Percentiles rank a stretch among this genome's conserved stretches.
phyloP scores from a whole-genome alignment of 108 stramenopile species.

The Tribonema minus region DNA sequence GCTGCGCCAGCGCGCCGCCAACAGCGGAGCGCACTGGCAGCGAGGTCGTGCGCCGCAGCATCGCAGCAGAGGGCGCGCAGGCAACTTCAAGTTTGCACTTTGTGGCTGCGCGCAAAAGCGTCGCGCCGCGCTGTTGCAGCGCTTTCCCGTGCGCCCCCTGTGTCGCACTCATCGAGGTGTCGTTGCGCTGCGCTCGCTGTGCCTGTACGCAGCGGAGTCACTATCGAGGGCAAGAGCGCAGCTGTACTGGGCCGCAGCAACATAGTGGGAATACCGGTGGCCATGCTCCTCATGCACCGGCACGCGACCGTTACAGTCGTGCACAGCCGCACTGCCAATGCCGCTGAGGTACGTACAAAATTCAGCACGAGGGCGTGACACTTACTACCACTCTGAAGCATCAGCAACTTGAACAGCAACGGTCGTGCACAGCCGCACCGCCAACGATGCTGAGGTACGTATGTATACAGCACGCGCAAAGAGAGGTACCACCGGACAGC shows the following conservation, averaged over 20 bases:
- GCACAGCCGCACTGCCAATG: conserved; percentile 79
- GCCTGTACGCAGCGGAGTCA: conserved; percentile 57
- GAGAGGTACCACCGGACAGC: neutral
- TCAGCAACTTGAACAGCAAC: conserved; percentile 77
- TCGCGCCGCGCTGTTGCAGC: too few relatives aligned
- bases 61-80: too few relatives aligned
- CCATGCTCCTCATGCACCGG: conserved; percentile 72
- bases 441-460: conserved; percentile 52
- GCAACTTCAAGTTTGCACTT: too few relatives aligned
- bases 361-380: neutral
- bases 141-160: too few relatives aligned
- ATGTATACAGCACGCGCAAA: neutral
- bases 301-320: conserved; percentile 91
- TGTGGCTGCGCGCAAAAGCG: too few relatives aligned
- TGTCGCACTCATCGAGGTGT: too few relatives aligned
- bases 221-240: conserved; percentile 79
- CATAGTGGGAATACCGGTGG: conserved; percentile 80
- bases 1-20: too few relatives aligned
- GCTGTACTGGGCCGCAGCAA: conserved; percentile 86
- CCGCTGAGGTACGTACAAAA: conserved; percentile 23
- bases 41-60: too few relatives aligned
- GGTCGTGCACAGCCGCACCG: conserved; percentile 83
- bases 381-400: neutral
- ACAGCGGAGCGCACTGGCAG: too few relatives aligned
- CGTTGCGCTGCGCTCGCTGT: too few relatives aligned